phyloP scores from a whole-genome alignment of 2,329 filamentous ascomycete genomes.

The Huntiella savannae region DNA sequence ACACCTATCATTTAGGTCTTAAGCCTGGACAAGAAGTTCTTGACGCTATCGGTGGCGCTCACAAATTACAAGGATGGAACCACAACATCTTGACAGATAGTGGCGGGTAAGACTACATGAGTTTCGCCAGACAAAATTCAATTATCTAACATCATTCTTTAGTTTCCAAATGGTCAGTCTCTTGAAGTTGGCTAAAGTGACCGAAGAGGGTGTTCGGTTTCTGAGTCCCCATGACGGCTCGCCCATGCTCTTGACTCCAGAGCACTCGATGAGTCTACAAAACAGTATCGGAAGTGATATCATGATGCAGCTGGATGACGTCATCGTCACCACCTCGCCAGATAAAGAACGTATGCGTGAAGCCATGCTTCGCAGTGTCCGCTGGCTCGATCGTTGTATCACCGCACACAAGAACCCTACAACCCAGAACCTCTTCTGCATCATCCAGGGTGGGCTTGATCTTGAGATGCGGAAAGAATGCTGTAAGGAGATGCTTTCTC shows the following conservation, averaged over 20 bases:
- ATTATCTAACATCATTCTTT: slow-evolving; percentile 1
- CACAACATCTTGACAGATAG: slow-evolving; percentile 83
- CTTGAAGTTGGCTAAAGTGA: slow-evolving; percentile 79
- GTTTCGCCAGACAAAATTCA: not conserved
- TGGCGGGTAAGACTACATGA: slow-evolving; percentile 33
- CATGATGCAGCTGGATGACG: slow-evolving; percentile 98
- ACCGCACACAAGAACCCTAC: slow-evolving; percentile 68
- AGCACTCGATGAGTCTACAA: slow-evolving; percentile 89
- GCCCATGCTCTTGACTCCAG: slow-evolving; percentile 91
- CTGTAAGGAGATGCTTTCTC: slow-evolving; percentile 66
- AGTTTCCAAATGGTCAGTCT: slow-evolving; percentile 99
- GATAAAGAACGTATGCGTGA: slow-evolving; percentile 75
- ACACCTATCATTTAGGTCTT: slow-evolving; percentile 89
- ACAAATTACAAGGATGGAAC: slow-evolving; percentile 86
- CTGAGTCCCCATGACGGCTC: slow-evolving; percentile 88
- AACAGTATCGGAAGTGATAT: slow-evolving; percentile 97
- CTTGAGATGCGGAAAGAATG: slow-evolving; percentile 70
- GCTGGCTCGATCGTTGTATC: slow-evolving; percentile 93
- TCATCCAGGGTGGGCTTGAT: slow-evolving; percentile 90
- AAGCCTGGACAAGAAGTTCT: slow-evolving; percentile 86
- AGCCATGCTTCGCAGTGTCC: slow-evolving; percentile 83
- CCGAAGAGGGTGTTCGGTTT: slow-evolving; percentile 88
- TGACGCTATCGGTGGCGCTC: slow-evolving; percentile 74
- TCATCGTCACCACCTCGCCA: slow-evolving; percentile 87
- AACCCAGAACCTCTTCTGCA: slow-evolving; percentile 88